A percentile compares a stretch with the other conserved stretches of the same genome.
phyloP scores from a whole-genome alignment of 192 early-diverging fungal genomes.

The Helicostylum pulchrum region DNA sequence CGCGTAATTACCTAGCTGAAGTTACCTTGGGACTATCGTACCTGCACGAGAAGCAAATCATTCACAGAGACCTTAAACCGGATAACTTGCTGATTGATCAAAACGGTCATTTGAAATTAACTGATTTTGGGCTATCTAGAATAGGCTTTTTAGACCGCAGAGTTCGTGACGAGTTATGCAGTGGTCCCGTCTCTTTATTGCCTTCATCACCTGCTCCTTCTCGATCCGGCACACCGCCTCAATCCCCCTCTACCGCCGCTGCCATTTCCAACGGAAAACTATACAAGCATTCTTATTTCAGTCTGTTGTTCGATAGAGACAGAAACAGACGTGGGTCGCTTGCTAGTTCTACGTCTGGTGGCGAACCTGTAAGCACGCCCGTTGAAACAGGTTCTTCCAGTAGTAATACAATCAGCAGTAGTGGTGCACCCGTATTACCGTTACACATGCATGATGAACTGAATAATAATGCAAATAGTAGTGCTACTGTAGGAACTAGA shows the following conservation, averaged over 20 bases:
- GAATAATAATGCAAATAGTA: not conserved
- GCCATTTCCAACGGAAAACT: constrained; percentile 22
- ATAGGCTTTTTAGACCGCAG: constrained; percentile 82
- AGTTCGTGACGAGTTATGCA: constrained; percentile 48
- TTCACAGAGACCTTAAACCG: constrained; percentile 87
- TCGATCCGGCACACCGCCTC: constrained; percentile 29
- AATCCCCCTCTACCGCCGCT: constrained; percentile 21
- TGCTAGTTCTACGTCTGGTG: constrained; percentile 41
- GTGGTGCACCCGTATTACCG: not conserved
- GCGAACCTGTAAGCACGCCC: constrained; percentile 7
- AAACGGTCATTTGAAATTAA: constrained; percentile 81
- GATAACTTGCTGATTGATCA: constrained; percentile 85
- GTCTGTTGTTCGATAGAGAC: constrained; percentile 36
- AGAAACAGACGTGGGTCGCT: constrained; percentile 44
- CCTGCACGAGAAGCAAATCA: constrained; percentile 71
- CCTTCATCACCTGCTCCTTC: constrained; percentile 29
- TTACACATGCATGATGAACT: not conserved
- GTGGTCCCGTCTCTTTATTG: constrained; percentile 10
- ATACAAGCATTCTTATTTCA: constrained; percentile 37
- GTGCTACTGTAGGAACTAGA: not conserved
- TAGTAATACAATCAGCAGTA: not conserved
- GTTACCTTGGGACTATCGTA: constrained; percentile 79
- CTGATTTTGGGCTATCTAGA: constrained; percentile 83
- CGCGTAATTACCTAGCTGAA: constrained; percentile 80
- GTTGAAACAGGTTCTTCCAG: too few relatives aligned